These are phyloP conservation scores for Salicornia ramosissima DNA, from an alignment of 148 eudicot species.

Conservation along the genomic window DNA sequence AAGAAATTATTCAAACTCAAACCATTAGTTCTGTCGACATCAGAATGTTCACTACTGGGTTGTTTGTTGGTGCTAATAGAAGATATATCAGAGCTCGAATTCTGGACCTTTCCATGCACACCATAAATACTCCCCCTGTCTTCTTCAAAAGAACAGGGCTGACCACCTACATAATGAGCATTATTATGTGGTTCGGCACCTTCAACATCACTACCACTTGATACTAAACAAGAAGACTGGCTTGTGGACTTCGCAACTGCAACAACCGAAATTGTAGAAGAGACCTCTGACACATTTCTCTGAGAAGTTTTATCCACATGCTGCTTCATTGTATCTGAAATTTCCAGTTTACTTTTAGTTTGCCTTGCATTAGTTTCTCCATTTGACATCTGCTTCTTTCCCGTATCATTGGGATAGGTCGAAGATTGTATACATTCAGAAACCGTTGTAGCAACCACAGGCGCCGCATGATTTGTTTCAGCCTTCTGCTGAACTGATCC, in stretches of 20 bases:
- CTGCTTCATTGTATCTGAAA: conserved; percentile 32
- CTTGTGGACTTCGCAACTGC: conserved; percentile 25
- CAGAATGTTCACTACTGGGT: conserved; percentile 27
- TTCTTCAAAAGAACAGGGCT: conserved; percentile 23
- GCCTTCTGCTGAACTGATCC: conserved; percentile 51
- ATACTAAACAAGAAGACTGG: conserved; percentile 22
- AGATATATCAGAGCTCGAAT: conserved; percentile 35
- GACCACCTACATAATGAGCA: conserved; percentile 22
- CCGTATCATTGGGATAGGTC: conserved; percentile 27
- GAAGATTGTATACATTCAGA: conserved; percentile 31
- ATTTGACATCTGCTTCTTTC: conserved; percentile 30
- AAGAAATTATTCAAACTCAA: conserved; percentile 30
- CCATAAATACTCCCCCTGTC: conserved; percentile 25
- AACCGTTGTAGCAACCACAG: conserved; percentile 37
- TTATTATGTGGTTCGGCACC: conserved; percentile 14
- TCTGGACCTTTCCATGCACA: conserved; percentile 32
- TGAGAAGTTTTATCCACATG: conserved; percentile 21
- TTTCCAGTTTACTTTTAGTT: conserved; percentile 37
- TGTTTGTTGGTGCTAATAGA: conserved; percentile 33
- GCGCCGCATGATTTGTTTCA: conserved; percentile 34
- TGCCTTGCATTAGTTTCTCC: conserved; percentile 35
- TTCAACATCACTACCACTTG: conserved; percentile 22
- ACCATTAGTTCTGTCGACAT: conserved; percentile 23
- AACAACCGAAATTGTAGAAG: conserved; percentile 28
- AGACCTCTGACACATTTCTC: conserved; percentile 26